These are phyloP conservation scores for Echeveria elegans DNA, from an alignment of 164 flowering plant species.

Conservation along the genomic window DNA sequence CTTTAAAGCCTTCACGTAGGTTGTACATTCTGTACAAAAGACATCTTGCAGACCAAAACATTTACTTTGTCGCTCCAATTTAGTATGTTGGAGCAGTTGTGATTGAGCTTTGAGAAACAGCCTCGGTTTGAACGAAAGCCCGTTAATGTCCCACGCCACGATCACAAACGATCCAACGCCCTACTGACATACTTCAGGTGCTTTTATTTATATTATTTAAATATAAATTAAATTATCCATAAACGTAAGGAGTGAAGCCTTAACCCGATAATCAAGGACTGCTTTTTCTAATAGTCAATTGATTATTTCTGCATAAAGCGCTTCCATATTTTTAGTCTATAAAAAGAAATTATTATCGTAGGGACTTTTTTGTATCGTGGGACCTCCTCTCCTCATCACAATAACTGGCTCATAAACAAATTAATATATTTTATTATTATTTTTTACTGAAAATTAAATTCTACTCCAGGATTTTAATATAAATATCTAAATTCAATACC, in stretches of 20 bases:
- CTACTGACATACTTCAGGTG: too few relatives aligned
- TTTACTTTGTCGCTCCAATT: too few relatives aligned
- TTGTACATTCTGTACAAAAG: neutral
- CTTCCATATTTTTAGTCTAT: neutral
- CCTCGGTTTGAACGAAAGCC: too few relatives aligned
- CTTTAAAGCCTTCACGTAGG: neutral
- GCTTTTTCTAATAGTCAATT: neutral
- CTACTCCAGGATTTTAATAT: neutral
- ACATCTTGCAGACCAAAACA: neutral
- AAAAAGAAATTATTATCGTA: neutral
- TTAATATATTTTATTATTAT: too few relatives aligned
- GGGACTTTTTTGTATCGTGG: neutral
- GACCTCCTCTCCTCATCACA: neutral
- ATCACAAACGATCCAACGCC: too few relatives aligned
- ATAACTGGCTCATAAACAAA: too few relatives aligned
- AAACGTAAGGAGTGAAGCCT: neutral
- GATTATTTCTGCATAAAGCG: neutral
- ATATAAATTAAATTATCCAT: neutral
- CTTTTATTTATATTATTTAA: too few relatives aligned
- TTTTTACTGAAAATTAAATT: too few relatives aligned
- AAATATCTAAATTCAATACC: neutral
- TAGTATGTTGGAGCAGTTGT: too few relatives aligned
- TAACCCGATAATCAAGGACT: slow-evolving; percentile 1
- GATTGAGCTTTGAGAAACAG: too few relatives aligned
- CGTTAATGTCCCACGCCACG: too few relatives aligned